These are phyloP conservation scores for Saccharomycopsis sp. DNA, from an alignment of 805 yeast genomes.

Conservation along the genomic window DNA sequence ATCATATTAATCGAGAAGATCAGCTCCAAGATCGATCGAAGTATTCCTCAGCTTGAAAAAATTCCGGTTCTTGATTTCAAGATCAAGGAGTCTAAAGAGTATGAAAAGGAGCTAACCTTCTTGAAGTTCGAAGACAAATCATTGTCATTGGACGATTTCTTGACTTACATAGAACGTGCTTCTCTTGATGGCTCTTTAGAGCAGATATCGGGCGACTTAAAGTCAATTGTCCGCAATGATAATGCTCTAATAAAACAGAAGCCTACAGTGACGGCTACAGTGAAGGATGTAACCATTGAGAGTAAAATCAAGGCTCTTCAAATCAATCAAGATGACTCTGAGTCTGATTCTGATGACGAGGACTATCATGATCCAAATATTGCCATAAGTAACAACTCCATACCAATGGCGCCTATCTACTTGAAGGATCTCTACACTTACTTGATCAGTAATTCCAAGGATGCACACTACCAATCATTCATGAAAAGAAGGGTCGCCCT, in stretches of 20 bases:
- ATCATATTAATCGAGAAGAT: slow-evolving; percentile 16
- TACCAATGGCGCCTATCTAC: slow-evolving; percentile 15
- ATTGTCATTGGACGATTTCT: neutral
- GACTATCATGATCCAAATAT: slow-evolving; percentile 19
- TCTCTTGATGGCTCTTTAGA: neutral
- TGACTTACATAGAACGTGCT: neutral
- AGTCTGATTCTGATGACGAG: slow-evolving; percentile 21
- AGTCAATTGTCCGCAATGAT: neutral
- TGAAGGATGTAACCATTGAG: neutral
- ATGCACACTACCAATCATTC: slow-evolving; percentile 9
- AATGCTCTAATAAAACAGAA: neutral
- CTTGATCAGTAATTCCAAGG: slow-evolving; percentile 13
- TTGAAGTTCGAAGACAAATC: neutral
- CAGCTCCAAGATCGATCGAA: neutral
- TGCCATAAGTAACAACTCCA: slow-evolving; percentile 16
- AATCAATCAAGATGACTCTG: neutral
- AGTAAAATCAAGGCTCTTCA: neutral
- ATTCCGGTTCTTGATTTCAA: slow-evolving; percentile 12
- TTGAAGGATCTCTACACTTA: slow-evolving; percentile 17
- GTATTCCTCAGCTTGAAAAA: neutral
- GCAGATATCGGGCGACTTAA: neutral
- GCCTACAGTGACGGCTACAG: neutral
- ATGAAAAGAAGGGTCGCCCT: slow-evolving; percentile 16
- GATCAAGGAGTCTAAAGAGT: slow-evolving; percentile 8
- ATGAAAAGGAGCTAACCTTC: slow-evolving; percentile 3